Percentiles rank a stretch among this genome's conserved stretches.
Evolutionary conservation across 2,329 filamentous ascomycete species (phyloP).

Genomic region (Dryadomyces sulphureus): DNA sequence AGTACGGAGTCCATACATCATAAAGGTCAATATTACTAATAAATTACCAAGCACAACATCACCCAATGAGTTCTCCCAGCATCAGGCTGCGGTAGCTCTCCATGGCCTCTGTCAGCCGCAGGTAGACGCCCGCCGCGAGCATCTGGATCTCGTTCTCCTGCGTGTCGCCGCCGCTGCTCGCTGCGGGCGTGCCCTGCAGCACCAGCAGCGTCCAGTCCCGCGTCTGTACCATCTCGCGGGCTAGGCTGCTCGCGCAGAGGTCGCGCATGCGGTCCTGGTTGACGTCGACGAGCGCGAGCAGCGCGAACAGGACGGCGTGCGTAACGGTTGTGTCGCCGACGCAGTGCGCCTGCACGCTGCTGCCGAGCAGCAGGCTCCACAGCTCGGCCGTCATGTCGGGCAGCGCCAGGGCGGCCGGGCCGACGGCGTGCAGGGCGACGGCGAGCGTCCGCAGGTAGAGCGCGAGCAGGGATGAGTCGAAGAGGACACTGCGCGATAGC

Average conservation of each 20-base stretch:
- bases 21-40: no score
- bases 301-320: conserved; percentile 61
- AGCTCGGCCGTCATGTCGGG: conserved; percentile 72
- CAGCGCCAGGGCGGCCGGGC: conserved; percentile 61
- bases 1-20: no score
- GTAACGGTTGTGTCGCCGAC: conserved; percentile 46
- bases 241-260: conserved; percentile 54
- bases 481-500: conserved; percentile 44
- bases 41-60: no score
- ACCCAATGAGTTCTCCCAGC: conserved; percentile 53
- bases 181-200: conserved; percentile 46
- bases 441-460: conserved; percentile 78
- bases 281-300: conserved; percentile 69
- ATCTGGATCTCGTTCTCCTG: conserved; percentile 72
- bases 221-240: conserved; percentile 68
- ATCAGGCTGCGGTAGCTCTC: conserved; percentile 67
- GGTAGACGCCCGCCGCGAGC: conserved; percentile 60
- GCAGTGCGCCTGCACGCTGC: conserved; percentile 42
- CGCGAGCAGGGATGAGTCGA: conserved; percentile 60
- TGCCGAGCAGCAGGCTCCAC: conserved; percentile 60
- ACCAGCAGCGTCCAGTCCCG: conserved; percentile 67
- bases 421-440: conserved; percentile 68
- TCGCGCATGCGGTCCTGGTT: conserved; percentile 58
- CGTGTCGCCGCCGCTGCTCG: conserved; percentile 32
- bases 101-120: conserved; percentile 66